Evolutionary conservation across 1,284 basidiomycete genomes (phyloP).

Genomic region (Paramarasmius palmivorus): DNA sequence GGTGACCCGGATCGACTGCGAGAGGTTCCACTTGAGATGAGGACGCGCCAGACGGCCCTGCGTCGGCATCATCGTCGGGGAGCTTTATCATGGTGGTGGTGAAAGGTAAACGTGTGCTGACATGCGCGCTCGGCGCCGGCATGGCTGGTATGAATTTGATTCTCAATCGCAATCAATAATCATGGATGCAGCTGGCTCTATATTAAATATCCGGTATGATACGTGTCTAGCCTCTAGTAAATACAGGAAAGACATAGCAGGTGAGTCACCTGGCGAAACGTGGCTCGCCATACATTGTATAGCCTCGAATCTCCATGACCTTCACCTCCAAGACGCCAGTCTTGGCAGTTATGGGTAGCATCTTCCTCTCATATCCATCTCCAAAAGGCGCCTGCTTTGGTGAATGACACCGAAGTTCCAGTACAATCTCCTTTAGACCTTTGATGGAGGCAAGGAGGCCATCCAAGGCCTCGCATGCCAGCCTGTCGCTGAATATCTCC

Average conservation of each 20-base stretch:
- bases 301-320: not conserved
- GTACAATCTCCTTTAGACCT: not conserved
- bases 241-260: not conserved
- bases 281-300: conserved; percentile 4
- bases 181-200: too few species aligned
- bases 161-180: too few species aligned
- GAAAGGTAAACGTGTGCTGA: too few species aligned
- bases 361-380: not conserved
- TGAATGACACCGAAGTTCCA: conserved; percentile 1
- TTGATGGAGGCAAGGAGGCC: not conserved
- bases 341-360: not conserved
- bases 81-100: conserved; percentile 1
- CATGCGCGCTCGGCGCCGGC: too few species aligned
- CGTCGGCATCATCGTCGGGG: not conserved
- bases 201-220: too few species aligned
- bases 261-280: not conserved
- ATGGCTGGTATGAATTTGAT: too few species aligned
- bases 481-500: not conserved
- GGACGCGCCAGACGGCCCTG: not conserved
- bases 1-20: not conserved
- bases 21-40: not conserved
- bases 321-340: not conserved
- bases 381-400: not conserved
- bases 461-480: not conserved
- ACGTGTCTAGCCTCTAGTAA: not conserved